Base-by-base conservation (phyloP, 2,329 filamentous ascomycete species). In the Microthyrium microscopicum region DNA sequence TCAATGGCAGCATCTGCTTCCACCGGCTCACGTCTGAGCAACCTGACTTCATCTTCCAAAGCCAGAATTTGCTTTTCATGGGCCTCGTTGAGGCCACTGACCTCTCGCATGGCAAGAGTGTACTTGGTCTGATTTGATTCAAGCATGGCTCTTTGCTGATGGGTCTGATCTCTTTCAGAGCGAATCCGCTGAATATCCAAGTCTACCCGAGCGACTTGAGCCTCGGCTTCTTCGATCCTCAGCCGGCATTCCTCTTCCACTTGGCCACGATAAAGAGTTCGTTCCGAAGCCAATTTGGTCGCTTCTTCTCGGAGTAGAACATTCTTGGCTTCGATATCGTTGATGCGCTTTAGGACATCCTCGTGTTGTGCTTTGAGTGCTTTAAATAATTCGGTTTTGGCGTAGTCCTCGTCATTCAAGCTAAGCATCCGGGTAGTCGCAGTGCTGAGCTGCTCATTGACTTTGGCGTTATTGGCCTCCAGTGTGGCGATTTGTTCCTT, bases 341-440 rank as follows among this genome's bases (percentile, higher is more conserved):
- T 98, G 47, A 93, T 75, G 24, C 83, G 76, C 53, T 82, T 87
- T 44, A 94, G 83, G 6, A 92, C 70, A 45, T 95, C 87, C 48
- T 95, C 89, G 46, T 91, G 81, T 46, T 94, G 83, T 17, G 69
- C 70, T 56, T 85, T 91, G 48, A 94, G 69, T 40, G 80, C 73
- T 56, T 93, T 95, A 66, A 93, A 98, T 3, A 93, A 67, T 46
- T 94, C 84, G 4, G 84, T 93, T 37, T 83, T 75, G 26, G 84
- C 76, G 50, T 91, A 95, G 46, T 98, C 89, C 41, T 98, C 89
- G 46, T 98, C 89, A 0, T 80, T 78, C 28, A 85, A 61, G 35
- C 70, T 75, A 7, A 29, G 26, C 30, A 80, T 64, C 51, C 69
- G 70, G 12, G 67, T 55, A 40, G 64, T 84, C 21, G 87, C 59